These are phyloP conservation scores for Huntiella omanensis DNA, from an alignment of 2,329 filamentous ascomycete genomes.

Conservation along the genomic window DNA sequence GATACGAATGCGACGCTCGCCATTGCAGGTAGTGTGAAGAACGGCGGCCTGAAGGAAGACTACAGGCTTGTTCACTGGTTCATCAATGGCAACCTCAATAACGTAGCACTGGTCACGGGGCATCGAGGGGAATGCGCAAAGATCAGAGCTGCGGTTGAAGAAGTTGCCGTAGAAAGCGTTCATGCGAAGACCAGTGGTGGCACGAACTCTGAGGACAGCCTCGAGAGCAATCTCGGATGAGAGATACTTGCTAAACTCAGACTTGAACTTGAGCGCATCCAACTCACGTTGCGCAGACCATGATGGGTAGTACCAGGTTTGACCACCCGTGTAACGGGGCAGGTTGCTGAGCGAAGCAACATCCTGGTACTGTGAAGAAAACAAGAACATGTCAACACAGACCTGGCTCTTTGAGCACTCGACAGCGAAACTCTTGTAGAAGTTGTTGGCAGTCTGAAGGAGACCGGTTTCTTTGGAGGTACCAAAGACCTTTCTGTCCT, in stretches of 20 bases:
- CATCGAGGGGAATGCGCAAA: constrained; percentile 95
- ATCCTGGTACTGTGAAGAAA: constrained; percentile 91
- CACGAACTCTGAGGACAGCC: constrained; percentile 84
- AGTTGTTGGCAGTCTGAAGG: constrained; percentile 81
- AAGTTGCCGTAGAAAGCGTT: constrained; percentile 99
- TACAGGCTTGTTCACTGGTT: constrained; percentile 77
- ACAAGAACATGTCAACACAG: constrained; percentile 95
- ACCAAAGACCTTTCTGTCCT: constrained; percentile 89
- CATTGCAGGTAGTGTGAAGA: constrained; percentile 93
- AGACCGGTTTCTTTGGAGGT: constrained; percentile 80
- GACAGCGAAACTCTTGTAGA: constrained; percentile 98
- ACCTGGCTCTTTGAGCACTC: constrained; percentile 99
- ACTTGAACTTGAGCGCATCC: constrained; percentile 93
- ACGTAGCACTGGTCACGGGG: constrained; percentile 94
- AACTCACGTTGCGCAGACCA: constrained; percentile 91
- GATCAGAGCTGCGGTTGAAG: constrained; percentile 93
- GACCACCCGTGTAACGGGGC: constrained; percentile 86
- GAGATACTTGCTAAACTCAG: constrained; percentile 92
- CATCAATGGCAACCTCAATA: constrained; percentile 94
- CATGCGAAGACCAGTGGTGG: constrained; percentile 87
- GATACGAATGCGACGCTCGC: constrained; percentile 85
- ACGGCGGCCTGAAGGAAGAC: constrained; percentile 89
- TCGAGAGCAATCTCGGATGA: constrained; percentile 91
- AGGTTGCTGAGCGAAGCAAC: constrained; percentile 92
- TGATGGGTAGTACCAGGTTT: constrained; percentile 95